Evolutionary conservation across 2,329 filamentous ascomycete genomes (phyloP).

Genomic region (Stemphylium lycopersici): DNA sequence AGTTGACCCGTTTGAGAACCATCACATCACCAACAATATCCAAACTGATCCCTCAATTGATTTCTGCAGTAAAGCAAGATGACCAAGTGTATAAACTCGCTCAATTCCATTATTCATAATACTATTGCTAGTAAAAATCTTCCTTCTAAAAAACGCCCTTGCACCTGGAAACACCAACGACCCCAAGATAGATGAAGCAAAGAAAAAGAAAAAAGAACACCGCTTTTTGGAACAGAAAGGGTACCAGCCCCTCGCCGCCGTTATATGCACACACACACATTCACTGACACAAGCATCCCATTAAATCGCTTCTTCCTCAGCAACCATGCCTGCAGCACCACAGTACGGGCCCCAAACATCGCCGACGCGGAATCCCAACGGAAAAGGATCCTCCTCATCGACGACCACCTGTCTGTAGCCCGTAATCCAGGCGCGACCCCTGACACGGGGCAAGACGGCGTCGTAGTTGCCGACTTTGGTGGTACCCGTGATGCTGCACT

Average conservation of each 20-base stretch:
- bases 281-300: no score
- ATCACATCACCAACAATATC: no score
- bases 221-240: no score
- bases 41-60: not conserved
- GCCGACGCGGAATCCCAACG: slow-evolving; percentile 47
- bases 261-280: no score
- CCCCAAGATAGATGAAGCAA: not conserved
- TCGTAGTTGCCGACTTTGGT: slow-evolving; percentile 50
- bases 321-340: not conserved
- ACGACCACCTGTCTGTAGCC: slow-evolving; percentile 53
- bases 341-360: slow-evolving; percentile 30
- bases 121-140: not conserved
- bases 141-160: not conserved
- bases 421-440: slow-evolving; percentile 56
- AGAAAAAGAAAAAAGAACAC: no score
- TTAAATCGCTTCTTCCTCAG: not conserved
- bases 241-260: no score
- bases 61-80: not conserved
- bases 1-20: no score
- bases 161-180: not conserved
- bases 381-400: slow-evolving; percentile 55
- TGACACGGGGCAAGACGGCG: slow-evolving; percentile 51
- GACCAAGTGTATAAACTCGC: not conserved
- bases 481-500: slow-evolving; percentile 46
- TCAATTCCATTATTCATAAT: not conserved